Conservation (phyloP, 2,329 filamentous ascomycete species). For the Pseudopyricularia javanii region DNA sequence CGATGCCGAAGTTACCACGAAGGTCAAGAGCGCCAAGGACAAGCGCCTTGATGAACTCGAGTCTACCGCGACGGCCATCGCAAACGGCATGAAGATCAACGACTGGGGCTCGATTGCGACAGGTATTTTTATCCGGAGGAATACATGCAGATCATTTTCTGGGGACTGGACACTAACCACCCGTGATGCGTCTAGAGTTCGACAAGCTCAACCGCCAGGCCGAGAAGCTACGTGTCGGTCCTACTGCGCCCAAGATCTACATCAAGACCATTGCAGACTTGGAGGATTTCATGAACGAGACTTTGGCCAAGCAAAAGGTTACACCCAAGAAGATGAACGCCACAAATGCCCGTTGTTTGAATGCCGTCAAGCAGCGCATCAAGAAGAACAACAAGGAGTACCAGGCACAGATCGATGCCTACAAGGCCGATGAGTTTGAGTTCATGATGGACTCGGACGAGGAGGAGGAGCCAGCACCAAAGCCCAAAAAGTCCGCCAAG, state of each 20-base stretch:
- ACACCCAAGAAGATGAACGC: conserved; percentile 98
- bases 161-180: conserved; percentile 5
- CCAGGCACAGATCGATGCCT: conserved; percentile 74
- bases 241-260: conserved; percentile 79
- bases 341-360: conserved; percentile 83
- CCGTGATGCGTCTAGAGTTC: conserved; percentile 50
- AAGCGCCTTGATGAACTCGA: conserved; percentile 94
- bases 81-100: conserved; percentile 94
- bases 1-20: conserved; percentile 72
- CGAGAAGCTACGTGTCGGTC: conserved; percentile 56
- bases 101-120: conserved; percentile 90
- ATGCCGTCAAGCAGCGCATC: conserved; percentile 95
- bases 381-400: conserved; percentile 98
- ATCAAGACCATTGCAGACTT: conserved; percentile 87
- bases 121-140: conserved; percentile 42
- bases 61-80: conserved; percentile 76
- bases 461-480: conserved; percentile 34
- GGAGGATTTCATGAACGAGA: conserved; percentile 89
- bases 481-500: conserved; percentile 37
- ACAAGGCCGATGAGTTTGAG: conserved; percentile 70
- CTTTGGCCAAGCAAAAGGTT: conserved; percentile 89
- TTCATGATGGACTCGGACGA: conserved; percentile 82
- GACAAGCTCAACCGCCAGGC: conserved; percentile 88
- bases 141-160: not conserved
- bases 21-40: conserved; percentile 96